These are phyloP conservation scores for Saccharomyces hybrid DNA, from an alignment of 1,139 yeast species.

Conservation along the genomic window DNA sequence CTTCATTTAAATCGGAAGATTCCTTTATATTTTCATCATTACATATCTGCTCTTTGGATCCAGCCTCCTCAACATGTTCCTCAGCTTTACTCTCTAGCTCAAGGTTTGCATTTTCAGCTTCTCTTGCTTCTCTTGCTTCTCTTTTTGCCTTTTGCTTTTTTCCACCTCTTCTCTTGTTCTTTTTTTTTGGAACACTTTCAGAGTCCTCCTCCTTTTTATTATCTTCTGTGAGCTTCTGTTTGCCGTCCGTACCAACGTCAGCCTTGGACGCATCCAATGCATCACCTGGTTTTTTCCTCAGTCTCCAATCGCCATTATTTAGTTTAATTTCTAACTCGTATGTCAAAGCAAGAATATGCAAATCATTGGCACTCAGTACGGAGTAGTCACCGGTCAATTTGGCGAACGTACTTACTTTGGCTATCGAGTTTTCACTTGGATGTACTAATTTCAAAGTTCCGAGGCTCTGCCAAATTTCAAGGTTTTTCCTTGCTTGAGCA, in stretches of 20 bases:
- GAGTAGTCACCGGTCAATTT: constrained; percentile 84
- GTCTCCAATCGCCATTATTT: constrained; percentile 59
- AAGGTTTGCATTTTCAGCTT: constrained; percentile 10
- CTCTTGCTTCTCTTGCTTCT: constrained; percentile 24
- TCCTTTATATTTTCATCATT: constrained; percentile 12
- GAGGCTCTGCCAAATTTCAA: constrained; percentile 67
- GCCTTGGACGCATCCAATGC: constrained; percentile 14
- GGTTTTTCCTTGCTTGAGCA: constrained; percentile 71
- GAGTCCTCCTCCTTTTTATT: constrained; percentile 6
- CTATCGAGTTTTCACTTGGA: constrained; percentile 59
- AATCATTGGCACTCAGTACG: constrained; percentile 84
- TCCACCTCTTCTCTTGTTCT: constrained; percentile 56
- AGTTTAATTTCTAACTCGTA: constrained; percentile 76
- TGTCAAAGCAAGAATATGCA: constrained; percentile 84
- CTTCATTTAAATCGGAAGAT: constrained; percentile 53
- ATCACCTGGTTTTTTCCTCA: constrained; percentile 71
- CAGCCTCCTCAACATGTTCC: constrained; percentile 8
- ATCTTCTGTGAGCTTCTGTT: constrained; percentile 9
- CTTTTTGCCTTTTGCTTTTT: constrained; percentile 53
- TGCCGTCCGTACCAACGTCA: constrained; percentile 10
- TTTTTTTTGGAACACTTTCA: constrained; percentile 30
- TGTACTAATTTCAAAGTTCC: constrained; percentile 54
- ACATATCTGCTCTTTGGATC: constrained; percentile 8
- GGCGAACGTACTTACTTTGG: constrained; percentile 67
- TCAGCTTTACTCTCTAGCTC: constrained; percentile 10